phyloP scores from a whole-genome alignment of 192 early-diverging fungal species.

The Podila clonocystis region DNA sequence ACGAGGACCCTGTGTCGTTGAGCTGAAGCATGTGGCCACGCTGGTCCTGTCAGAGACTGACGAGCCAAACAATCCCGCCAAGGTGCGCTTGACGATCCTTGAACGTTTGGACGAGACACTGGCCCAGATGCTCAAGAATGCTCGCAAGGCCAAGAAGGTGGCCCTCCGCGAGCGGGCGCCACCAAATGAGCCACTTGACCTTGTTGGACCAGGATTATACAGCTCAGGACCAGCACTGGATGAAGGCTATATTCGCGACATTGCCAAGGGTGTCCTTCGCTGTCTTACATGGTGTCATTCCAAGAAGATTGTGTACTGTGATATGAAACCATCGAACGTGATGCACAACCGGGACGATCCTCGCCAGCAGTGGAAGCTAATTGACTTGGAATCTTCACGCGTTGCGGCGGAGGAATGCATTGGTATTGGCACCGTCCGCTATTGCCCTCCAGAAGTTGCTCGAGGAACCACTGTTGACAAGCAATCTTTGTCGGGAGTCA shows the following conservation, averaged over 20 bases:
- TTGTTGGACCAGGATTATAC: constrained; percentile 31
- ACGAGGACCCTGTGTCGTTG: constrained; percentile 51
- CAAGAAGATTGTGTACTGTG: constrained; percentile 59
- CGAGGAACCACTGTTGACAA: constrained; percentile 57
- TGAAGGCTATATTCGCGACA: constrained; percentile 24
- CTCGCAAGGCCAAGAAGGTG: constrained; percentile 43
- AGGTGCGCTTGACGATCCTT: constrained; percentile 51
- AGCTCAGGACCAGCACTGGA: constrained; percentile 33
- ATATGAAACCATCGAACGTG: constrained; percentile 64
- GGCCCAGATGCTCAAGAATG: constrained; percentile 47
- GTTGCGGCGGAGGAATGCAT: constrained; percentile 58
- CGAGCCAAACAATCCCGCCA: constrained; percentile 38
- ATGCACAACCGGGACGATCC: constrained; percentile 54
- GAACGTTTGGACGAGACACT: constrained; percentile 61
- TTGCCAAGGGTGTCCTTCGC: constrained; percentile 51
- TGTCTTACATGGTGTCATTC: constrained; percentile 59
- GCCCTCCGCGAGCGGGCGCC: constrained; percentile 28
- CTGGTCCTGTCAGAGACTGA: constrained; percentile 52
- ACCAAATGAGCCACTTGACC: constrained; percentile 13
- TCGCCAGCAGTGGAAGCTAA: constrained; percentile 57
- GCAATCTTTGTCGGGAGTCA: constrained; percentile 54
- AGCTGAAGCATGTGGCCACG: constrained; percentile 60
- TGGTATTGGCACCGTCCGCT: constrained; percentile 58
- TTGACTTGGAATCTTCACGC: constrained; percentile 60
- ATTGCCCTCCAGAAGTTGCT: constrained; percentile 62